These are phyloP conservation scores for Paramecium sexaurelia DNA, from an alignment of 73 alveolate species.

Conservation along the genomic window DNA sequence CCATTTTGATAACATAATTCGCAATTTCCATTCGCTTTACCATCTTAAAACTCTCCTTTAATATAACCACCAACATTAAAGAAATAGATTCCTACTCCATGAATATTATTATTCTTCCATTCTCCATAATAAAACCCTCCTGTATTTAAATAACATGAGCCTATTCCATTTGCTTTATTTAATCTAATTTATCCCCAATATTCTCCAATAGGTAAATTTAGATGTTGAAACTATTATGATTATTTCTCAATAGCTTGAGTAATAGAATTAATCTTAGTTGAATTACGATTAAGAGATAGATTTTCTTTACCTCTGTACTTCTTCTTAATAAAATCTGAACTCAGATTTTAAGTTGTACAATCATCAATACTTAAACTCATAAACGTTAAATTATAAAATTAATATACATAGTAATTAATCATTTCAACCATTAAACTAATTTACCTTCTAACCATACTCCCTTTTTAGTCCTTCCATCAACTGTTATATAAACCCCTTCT, in stretches of 20 bases:
- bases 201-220: neutral
- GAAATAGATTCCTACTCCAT: conserved; percentile 30
- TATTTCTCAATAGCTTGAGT: conserved; percentile 46
- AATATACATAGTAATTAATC: neutral
- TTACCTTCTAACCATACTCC: conserved; percentile 80
- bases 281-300: neutral
- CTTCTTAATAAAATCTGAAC: neutral
- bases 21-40: conserved; percentile 8
- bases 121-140: conserved; percentile 56
- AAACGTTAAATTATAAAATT: neutral
- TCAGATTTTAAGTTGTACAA: neutral
- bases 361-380: neutral
- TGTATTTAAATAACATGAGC: conserved; percentile 9
- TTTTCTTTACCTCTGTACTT: conserved; percentile 33
- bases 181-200: neutral
- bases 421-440: conserved; percentile 67
- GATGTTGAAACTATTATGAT: neutral
- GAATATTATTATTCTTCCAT: conserved; percentile 1
- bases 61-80: conserved; percentile 33
- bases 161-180: conserved; percentile 36
- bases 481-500: conserved; percentile 72
- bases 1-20: conserved; percentile 50
- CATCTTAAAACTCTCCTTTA: conserved; percentile 4
- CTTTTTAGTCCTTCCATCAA: conserved; percentile 70
- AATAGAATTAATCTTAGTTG: neutral